Evolutionary conservation across 768 basidiomycete species (phyloP).

Genomic region (Sporobolomyces pararoseus): DNA sequence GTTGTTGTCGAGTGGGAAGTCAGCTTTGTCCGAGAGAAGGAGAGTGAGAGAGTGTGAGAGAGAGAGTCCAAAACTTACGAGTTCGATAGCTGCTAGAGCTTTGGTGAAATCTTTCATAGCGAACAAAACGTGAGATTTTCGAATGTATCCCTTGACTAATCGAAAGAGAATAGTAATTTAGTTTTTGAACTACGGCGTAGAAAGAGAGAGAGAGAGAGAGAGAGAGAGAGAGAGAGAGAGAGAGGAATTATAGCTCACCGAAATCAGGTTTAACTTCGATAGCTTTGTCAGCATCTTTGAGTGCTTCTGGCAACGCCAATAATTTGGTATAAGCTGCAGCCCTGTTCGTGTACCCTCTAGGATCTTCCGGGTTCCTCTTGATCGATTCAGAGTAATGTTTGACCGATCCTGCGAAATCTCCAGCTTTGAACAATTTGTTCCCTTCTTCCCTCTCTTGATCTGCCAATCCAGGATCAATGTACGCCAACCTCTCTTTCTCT

Average conservation of each 20-base stretch:
- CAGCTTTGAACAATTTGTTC: slow-evolving; percentile 72
- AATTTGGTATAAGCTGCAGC: slow-evolving; percentile 98
- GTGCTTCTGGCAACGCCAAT: slow-evolving; percentile 83
- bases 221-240: too few species aligned
- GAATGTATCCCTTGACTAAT: slow-evolving; percentile 87
- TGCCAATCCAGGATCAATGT: slow-evolving; percentile 80
- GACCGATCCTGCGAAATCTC: slow-evolving; percentile 86
- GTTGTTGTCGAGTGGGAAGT: too few species aligned
- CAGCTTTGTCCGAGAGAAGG: background rate
- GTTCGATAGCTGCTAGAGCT: slow-evolving; percentile 76
- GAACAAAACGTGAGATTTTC: slow-evolving; percentile 78
- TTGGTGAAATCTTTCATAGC: slow-evolving; percentile 88
- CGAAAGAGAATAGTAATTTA: too few species aligned
- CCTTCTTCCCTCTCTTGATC: slow-evolving; percentile 84
- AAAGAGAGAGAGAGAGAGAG: too few species aligned
- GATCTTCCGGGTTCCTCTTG: slow-evolving; percentile 86
- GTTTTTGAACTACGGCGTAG: too few species aligned
- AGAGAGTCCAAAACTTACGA: slow-evolving; percentile 45
- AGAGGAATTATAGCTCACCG: too few species aligned
- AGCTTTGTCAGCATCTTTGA: slow-evolving; percentile 91
- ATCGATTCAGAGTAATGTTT: slow-evolving; percentile 92
- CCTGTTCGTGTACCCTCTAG: slow-evolving; percentile 93
- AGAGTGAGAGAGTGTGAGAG: too few species aligned
- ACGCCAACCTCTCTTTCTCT: slow-evolving; percentile 74
- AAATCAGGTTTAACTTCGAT: slow-evolving; percentile 86